A percentile compares a stretch with the other conserved stretches of the same genome.
Conservation (phyloP, 495 filamentous ascomycete species). For the Penicillium daleae region DNA sequence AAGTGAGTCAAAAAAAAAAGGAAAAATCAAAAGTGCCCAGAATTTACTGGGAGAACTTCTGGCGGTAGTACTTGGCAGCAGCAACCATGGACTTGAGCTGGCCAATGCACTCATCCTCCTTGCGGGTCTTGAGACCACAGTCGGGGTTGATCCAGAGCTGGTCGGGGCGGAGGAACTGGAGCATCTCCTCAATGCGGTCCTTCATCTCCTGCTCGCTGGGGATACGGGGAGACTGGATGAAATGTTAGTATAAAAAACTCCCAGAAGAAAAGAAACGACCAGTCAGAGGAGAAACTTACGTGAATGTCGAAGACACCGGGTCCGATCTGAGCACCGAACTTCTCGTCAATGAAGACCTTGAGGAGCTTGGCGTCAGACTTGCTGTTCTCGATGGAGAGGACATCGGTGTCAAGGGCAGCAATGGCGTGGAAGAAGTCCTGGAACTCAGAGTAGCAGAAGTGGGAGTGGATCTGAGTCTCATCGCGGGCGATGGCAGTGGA, state of each 20-base stretch:
- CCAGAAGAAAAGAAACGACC: too few relatives aligned
- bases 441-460: slow-evolving; percentile 99
- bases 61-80: slow-evolving; percentile 93
- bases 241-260: neutral
- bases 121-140: slow-evolving; percentile 97
- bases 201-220: slow-evolving; percentile 96
- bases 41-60: slow-evolving; percentile 71
- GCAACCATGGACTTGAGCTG: slow-evolving; percentile 66
- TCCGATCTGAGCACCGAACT: slow-evolving; percentile 97
- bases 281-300: slow-evolving; percentile 25
- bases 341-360: slow-evolving; percentile 96
- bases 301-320: slow-evolving; percentile 99
- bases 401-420: slow-evolving; percentile 95
- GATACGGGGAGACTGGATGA: slow-evolving; percentile 75
- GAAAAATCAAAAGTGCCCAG: slow-evolving; percentile 21
- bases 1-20: slow-evolving; percentile 17
- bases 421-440: slow-evolving; percentile 99
- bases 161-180: slow-evolving; percentile 87
- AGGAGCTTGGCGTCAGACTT: slow-evolving; percentile 99
- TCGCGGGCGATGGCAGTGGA: slow-evolving; percentile 88
- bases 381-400: slow-evolving; percentile 98
- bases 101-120: slow-evolving; percentile 93
- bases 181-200: slow-evolving; percentile 96
- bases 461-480: slow-evolving; percentile 97
- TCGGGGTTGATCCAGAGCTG: slow-evolving; percentile 99